Evolutionary conservation across 2,329 filamentous ascomycete species (phyloP), one percentile per base, ranked within the genome.

Genomic region (Tolypocladium paradoxum): DNA sequence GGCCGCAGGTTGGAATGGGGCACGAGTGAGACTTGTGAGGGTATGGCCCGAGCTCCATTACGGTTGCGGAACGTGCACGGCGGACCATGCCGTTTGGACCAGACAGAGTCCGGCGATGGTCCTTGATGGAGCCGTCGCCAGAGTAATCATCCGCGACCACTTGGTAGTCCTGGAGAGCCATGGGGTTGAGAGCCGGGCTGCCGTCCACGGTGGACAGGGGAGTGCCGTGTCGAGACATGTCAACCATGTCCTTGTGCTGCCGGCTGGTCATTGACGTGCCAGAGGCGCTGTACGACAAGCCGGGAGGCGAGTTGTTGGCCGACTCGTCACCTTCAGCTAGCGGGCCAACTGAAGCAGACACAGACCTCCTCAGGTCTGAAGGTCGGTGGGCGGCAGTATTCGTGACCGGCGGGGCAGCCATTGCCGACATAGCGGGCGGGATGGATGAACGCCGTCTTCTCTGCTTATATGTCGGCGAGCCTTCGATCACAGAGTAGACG

Each of bases 391-490:
- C 78, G 54, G 73, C 70, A 52, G 77, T 78, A 35, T 85, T 79
- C 51, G 83, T 81, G 43, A 79, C 78, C 48, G 82, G 78, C n/a
- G 85, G 81, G 49, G 82, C 82, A 57, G 85, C 82, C 56, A 87
- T 84, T 46, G 80, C 81, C 54, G 80, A 78, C 68, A 90, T 82
- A 60, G 86, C 83, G 14, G 88, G 86, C 27, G 92, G 90, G 57
- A 97, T 90, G 43, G 92, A 97, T 36, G 93, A 96, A 57, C 93
- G 87, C 61, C 93, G 84, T 69, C 93, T 83, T 63, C 93, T 84
- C 76, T 97, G 93, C 81, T 99, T 99, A 76, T 99, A 99, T 37
- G 93, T 97, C 14, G 93, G 93, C 31, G 93, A 99, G 49, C 93
- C 93, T 74, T 99, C 93, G 66, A 97, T 93, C 49, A 96, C 91